Conservation (phyloP, 1,284 basidiomycete species). For the Cronartium ribicola region DNA sequence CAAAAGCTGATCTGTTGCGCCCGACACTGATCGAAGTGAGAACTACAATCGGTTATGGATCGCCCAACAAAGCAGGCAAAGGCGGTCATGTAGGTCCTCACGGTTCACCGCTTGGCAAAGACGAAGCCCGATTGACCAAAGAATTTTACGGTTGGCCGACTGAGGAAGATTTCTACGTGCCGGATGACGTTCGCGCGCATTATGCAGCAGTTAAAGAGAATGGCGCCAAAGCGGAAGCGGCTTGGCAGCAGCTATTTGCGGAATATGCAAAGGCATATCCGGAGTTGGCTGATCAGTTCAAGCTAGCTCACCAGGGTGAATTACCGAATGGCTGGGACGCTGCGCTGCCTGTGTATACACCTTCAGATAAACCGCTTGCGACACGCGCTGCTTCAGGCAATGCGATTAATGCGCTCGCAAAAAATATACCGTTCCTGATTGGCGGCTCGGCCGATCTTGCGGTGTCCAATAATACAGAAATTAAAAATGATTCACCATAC, state of each 20-base stretch:
- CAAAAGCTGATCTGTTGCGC: slow-evolving; percentile 70
- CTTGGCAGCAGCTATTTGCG: slow-evolving; percentile 71
- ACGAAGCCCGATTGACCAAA: slow-evolving; percentile 82
- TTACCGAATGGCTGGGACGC: too few species aligned
- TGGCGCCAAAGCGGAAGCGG: slow-evolving; percentile 68
- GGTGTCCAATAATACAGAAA: slow-evolving; percentile 80
- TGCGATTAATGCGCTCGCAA: too few species aligned
- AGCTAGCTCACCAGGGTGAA: too few species aligned
- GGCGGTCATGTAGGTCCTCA: slow-evolving; percentile 92
- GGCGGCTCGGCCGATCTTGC: too few species aligned
- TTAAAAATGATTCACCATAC: slow-evolving; percentile 72
- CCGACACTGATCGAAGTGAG: slow-evolving; percentile 79
- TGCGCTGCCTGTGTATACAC: too few species aligned
- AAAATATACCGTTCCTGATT: too few species aligned
- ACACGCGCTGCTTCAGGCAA: too few species aligned
- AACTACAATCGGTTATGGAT: slow-evolving; percentile 91
- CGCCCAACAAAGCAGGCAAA: slow-evolving; percentile 79
- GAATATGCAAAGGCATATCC: too few species aligned
- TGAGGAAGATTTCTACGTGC: slow-evolving; percentile 73
- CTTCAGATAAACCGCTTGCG: too few species aligned
- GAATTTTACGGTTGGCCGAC: slow-evolving; percentile 77
- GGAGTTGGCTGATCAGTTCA: too few species aligned
- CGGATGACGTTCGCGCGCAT: slow-evolving; percentile 66
- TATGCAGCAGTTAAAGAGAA: slow-evolving; percentile 66
- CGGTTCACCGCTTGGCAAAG: slow-evolving; percentile 83